phyloP scores from a whole-genome alignment of 768 basidiomycete species.

The Tephrocybe sp. region DNA sequence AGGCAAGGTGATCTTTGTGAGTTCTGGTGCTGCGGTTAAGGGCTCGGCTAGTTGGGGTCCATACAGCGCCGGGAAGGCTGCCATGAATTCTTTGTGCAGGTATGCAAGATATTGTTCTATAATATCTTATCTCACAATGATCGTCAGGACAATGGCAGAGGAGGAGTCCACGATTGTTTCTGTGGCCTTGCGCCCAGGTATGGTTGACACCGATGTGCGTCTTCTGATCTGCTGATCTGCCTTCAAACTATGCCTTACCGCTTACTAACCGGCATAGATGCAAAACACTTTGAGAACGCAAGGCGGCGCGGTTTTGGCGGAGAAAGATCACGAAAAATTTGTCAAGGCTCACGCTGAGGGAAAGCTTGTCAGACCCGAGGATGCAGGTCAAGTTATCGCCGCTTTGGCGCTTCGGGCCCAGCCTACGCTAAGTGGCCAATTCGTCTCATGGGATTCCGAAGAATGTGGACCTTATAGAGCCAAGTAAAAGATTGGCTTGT shows the following conservation, averaged over 20 bases:
- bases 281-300: constrained; percentile 52
- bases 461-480: constrained; percentile 56
- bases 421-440: constrained; percentile 65
- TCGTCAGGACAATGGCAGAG: constrained; percentile 68
- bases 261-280: constrained; percentile 53
- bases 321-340: constrained; percentile 56
- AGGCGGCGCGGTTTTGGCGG: constrained; percentile 52
- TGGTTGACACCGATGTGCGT: constrained; percentile 79
- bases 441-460: constrained; percentile 78
- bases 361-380: constrained; percentile 72
- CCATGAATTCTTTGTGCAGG: constrained; percentile 85
- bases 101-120: constrained; percentile 21
- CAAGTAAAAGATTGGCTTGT: background rate
- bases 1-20: constrained; percentile 77
- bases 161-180: constrained; percentile 79
- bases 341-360: constrained; percentile 55
- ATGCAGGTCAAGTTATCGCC: constrained; percentile 78
- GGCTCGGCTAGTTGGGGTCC: constrained; percentile 72
- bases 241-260: background rate
- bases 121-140: background rate
- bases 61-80: constrained; percentile 84
- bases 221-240: background rate
- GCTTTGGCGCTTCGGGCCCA: constrained; percentile 66
- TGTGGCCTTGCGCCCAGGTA: constrained; percentile 83
- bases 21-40: constrained; percentile 80